Conservation (phyloP, 108 stramenopile genomes). For the Schizochytrium sp. region DNA sequence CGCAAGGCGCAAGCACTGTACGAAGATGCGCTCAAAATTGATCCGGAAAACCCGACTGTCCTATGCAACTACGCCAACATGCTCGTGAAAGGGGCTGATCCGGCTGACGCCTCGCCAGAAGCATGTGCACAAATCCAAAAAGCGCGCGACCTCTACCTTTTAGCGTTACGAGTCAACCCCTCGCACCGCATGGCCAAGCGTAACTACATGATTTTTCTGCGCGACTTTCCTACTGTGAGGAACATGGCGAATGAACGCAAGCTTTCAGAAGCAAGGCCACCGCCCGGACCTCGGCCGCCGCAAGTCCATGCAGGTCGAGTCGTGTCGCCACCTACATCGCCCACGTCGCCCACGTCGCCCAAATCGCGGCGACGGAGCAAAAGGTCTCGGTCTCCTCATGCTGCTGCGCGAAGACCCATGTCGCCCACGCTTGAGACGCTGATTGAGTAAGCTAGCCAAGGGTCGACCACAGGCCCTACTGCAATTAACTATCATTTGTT, state of each 20-base stretch:
- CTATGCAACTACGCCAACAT: neutral
- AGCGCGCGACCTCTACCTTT: slow-evolving; percentile 2
- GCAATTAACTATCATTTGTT: too few relatives aligned
- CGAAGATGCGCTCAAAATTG: neutral
- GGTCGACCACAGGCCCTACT: too few relatives aligned
- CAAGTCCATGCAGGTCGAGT: neutral
- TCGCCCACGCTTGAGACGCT: neutral
- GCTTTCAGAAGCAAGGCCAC: neutral
- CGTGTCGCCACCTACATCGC: neutral
- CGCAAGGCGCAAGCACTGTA: neutral
- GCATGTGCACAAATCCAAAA: neutral
- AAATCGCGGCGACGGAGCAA: neutral
- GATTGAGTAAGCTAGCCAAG: neutral
- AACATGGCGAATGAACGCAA: neutral
- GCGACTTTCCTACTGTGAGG: neutral
- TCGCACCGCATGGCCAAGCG: neutral
- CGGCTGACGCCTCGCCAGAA: neutral
- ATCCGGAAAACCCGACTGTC: neutral
- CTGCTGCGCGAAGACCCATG: neutral
- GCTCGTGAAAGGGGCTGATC: neutral
- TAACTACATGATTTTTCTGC: slow-evolving; percentile 5
- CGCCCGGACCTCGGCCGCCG: neutral
- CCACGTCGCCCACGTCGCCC: neutral
- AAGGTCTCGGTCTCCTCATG: neutral
- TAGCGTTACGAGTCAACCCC: neutral